A percentile compares a stretch with the other conserved stretches of the same genome.
Evolutionary conservation across 306 rosid genomes (phyloP).

Genomic region (Fragaria iinumae): DNA sequence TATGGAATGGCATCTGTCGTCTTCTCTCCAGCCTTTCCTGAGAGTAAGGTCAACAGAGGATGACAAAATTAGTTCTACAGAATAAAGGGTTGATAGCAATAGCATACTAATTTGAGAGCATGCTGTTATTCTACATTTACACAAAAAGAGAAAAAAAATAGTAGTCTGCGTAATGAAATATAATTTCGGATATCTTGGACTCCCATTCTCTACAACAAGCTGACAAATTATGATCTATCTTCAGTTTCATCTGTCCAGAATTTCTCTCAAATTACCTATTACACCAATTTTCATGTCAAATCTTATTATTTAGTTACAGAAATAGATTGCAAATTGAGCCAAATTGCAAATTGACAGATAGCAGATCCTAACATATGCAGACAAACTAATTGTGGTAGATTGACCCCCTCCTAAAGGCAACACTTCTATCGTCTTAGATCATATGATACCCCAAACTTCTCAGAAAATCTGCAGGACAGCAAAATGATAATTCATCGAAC

Average conservation of each 20-base stretch:
- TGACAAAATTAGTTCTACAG: neutral
- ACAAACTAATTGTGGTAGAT: neutral
- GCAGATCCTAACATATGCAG: neutral
- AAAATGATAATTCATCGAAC: neutral
- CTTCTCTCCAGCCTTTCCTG: slow-evolving; percentile 97
- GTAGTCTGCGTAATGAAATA: neutral
- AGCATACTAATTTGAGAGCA: neutral
- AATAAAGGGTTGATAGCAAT: neutral
- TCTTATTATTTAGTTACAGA: neutral
- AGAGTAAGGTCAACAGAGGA: neutral
- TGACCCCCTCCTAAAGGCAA: neutral
- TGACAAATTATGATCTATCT: neutral
- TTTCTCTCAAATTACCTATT: neutral
- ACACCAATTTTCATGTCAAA: neutral
- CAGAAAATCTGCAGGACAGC: neutral
- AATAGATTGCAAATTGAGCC: neutral
- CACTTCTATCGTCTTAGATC: neutral
- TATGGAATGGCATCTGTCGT: slow-evolving; percentile 96
- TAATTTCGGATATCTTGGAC: neutral
- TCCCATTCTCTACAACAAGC: neutral
- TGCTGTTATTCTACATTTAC: neutral
- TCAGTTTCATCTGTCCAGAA: neutral
- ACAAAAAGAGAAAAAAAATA: neutral
- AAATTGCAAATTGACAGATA: slow-evolving; percentile 2
- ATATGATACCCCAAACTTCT: neutral